Evolutionary conservation across 2,329 filamentous ascomycete species (phyloP).

Genomic region (Aspergillus spinulosporus): DNA sequence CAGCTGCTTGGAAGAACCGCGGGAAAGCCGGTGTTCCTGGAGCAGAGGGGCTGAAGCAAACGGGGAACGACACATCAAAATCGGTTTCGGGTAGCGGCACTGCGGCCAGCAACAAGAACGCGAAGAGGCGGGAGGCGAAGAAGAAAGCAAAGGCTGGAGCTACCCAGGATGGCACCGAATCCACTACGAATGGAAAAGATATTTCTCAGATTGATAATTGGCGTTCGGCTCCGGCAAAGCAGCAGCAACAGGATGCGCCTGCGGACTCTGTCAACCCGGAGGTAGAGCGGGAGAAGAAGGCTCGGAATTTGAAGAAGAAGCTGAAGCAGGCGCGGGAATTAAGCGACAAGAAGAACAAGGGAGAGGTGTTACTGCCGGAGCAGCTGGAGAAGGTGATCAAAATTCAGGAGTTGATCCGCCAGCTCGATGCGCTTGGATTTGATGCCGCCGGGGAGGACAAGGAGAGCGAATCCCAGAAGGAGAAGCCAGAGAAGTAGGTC

Average conservation of each 20-base stretch:
- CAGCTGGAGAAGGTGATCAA: conserved; percentile 98
- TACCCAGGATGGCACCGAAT: conserved; percentile 44
- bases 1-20: conserved; percentile 79
- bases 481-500: conserved; percentile 17
- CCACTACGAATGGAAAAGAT: conserved; percentile 24
- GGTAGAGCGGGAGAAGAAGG: conserved; percentile 86
- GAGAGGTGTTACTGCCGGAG: conserved; percentile 80
- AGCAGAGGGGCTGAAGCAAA: conserved; percentile 55
- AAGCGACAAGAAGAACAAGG: conserved; percentile 85
- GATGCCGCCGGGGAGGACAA: conserved; percentile 72
- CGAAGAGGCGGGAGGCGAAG: conserved; percentile 70
- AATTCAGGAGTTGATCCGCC: conserved; percentile 88
- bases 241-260: conserved; percentile 30
- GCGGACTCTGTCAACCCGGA: conserved; percentile 61
- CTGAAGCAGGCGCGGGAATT: conserved; percentile 89
- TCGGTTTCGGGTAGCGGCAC: conserved; percentile 41
- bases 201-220: conserved; percentile 35
- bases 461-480: conserved; percentile 22
- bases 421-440: conserved; percentile 82
- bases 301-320: conserved; percentile 88
- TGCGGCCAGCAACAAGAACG: conserved; percentile 74
- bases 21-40: conserved; percentile 70
- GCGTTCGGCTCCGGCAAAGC: conserved; percentile 30
- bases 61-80: conserved; percentile 45
- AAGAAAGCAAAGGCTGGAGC: conserved; percentile 61